These are phyloP conservation scores for Debaryomyces tyrocola DNA, from an alignment of 805 yeast genomes.

Conservation along the genomic window DNA sequence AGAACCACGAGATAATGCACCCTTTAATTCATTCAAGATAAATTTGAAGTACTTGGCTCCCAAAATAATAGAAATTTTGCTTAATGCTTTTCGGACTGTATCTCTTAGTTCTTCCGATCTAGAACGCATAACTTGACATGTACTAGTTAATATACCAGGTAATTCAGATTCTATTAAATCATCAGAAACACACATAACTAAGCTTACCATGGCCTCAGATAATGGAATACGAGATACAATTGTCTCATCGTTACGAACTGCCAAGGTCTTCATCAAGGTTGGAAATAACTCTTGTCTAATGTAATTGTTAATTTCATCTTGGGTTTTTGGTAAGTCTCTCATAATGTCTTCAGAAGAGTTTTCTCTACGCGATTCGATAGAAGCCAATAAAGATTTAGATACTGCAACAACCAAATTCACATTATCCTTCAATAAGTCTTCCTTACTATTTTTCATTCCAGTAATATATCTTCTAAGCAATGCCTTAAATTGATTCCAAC, in stretches of 20 bases:
- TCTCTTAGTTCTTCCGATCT: constrained; percentile 88
- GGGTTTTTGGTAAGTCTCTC: constrained; percentile 25
- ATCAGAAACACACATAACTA: constrained; percentile 60
- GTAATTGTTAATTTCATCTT: constrained; percentile 29
- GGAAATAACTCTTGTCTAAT: constrained; percentile 61
- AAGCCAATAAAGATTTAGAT: constrained; percentile 48
- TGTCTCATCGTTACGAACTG: constrained; percentile 74
- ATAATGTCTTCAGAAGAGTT: constrained; percentile 16
- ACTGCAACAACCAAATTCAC: constrained; percentile 59
- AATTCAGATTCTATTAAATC: constrained; percentile 57
- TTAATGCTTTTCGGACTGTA: constrained; percentile 72
- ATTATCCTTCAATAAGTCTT: constrained; percentile 51
- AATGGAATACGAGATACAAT: constrained; percentile 72
- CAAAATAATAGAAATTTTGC: constrained; percentile 58
- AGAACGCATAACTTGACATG: constrained; percentile 87
- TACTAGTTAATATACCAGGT: constrained; percentile 79
- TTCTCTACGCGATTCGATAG: constrained; percentile 21
- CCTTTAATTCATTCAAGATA: constrained; percentile 71
- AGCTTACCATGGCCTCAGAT: constrained; percentile 74
- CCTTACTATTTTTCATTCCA: constrained; percentile 34
- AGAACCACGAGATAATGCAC: constrained; percentile 84
- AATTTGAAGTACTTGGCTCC: constrained; percentile 77
- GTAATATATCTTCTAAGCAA: constrained; percentile 67
- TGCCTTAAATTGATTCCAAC: constrained; percentile 82
- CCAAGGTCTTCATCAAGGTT: constrained; percentile 58